Evolutionary conservation across 441 rosid species (phyloP).

Genomic region (Erysimum pusillum): DNA sequence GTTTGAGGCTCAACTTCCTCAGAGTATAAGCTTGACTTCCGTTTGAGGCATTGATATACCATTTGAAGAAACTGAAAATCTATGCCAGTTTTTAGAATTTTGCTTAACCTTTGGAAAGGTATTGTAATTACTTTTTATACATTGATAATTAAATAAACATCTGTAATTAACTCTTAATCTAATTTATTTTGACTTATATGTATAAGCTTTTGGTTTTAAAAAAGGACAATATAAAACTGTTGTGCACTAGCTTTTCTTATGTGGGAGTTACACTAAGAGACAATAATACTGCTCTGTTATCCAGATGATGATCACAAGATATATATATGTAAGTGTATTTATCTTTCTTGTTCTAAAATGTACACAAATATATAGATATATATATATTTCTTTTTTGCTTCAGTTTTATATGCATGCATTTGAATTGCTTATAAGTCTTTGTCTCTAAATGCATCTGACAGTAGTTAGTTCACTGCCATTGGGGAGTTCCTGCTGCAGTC

Average conservation of each 20-base stretch:
- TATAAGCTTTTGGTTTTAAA: background rate
- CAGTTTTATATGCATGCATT: no score
- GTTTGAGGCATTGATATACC: slow-evolving; percentile 62
- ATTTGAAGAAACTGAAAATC: slow-evolving; percentile 62
- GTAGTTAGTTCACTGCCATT: slow-evolving; percentile 68
- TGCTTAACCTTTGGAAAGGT: slow-evolving; percentile 13
- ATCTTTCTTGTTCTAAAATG: background rate
- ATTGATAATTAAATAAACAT: slow-evolving; percentile 12
- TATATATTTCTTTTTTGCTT: no score
- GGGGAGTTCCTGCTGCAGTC: slow-evolving; percentile 56
- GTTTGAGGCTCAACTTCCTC: slow-evolving; percentile 57
- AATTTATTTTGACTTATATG: background rate
- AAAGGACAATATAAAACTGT: slow-evolving; percentile 1
- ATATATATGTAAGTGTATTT: slow-evolving; percentile 55
- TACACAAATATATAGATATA: no score
- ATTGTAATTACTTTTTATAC: background rate
- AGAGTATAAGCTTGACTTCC: slow-evolving; percentile 52
- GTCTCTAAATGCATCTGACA: slow-evolving; percentile 55
- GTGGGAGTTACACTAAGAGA: slow-evolving; percentile 15
- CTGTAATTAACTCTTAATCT: background rate
- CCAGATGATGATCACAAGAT: slow-evolving; percentile 49
- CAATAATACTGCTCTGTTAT: background rate
- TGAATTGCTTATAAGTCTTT: slow-evolving; percentile 53
- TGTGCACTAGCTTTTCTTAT: background rate
- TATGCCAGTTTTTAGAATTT: slow-evolving; percentile 60